A percentile compares a stretch with the other conserved stretches of the same genome.
These are phyloP conservation scores for Ustilaginoidea virens DNA, from an alignment of 2,329 filamentous ascomycete genomes.

Conservation along the genomic window DNA sequence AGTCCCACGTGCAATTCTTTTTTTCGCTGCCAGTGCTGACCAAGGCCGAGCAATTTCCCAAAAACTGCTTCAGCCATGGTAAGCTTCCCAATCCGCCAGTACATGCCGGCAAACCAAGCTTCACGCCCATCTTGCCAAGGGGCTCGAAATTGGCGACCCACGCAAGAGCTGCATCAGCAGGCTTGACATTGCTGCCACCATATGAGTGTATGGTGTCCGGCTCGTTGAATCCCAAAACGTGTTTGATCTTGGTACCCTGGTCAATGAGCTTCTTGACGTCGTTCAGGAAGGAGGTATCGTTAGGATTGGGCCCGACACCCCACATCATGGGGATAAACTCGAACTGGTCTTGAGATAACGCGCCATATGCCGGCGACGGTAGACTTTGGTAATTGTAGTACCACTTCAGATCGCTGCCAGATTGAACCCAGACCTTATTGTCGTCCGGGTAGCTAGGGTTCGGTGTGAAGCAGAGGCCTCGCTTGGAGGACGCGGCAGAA, in stretches of 20 bases:
- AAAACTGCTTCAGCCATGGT: conserved; percentile 51
- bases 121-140: conserved; percentile 45
- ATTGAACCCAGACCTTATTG: conserved; percentile 46
- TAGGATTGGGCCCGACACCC: conserved; percentile 35
- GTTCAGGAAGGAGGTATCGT: conserved; percentile 44
- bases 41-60: conserved; percentile 44
- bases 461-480: conserved; percentile 56
- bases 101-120: conserved; percentile 55
- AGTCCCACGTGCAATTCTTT: conserved; percentile 45
- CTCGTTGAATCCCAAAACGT: conserved; percentile 68
- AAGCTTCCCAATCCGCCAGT: conserved; percentile 46
- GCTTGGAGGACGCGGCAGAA: conserved; percentile 34
- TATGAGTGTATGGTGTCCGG: conserved; percentile 42
- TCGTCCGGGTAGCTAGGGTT: conserved; percentile 39
- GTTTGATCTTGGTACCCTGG: conserved; percentile 39
- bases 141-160: conserved; percentile 63
- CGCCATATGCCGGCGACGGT: conserved; percentile 37
- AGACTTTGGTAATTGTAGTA: conserved; percentile 64
- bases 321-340: conserved; percentile 75
- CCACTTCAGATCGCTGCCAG: conserved; percentile 52
- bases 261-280: conserved; percentile 39
- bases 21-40: conserved; percentile 25
- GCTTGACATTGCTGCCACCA: conserved; percentile 48
- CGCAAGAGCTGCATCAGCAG: conserved; percentile 44
- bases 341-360: conserved; percentile 37